Conservation (phyloP, 129 eudicot species). For the Helianthus tuberosus region DNA sequence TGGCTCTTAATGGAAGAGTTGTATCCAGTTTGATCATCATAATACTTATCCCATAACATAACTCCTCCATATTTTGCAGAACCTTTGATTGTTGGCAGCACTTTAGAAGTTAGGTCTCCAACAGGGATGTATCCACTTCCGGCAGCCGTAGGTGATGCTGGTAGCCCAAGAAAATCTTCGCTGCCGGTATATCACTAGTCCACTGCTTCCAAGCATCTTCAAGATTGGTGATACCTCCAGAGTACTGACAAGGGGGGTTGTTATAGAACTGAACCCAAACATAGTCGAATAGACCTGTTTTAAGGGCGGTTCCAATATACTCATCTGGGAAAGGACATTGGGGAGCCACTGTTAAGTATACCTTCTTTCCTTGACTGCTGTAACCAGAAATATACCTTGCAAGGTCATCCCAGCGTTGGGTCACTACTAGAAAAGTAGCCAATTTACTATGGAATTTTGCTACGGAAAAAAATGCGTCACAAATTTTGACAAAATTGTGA, state of each 20-base stretch:
- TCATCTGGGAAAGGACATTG: slow-evolving; percentile 49
- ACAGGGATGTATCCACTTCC: slow-evolving; percentile 37
- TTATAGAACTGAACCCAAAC: slow-evolving; percentile 41
- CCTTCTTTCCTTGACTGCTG: slow-evolving; percentile 27
- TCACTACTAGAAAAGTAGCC: no score
- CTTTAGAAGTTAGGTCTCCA: slow-evolving; percentile 34
- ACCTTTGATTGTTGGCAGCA: slow-evolving; percentile 37
- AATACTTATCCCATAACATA: slow-evolving; percentile 41
- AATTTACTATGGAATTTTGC: no score
- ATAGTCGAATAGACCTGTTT: slow-evolving; percentile 37
- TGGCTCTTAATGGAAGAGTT: slow-evolving; percentile 33
- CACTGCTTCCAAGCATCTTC: slow-evolving; percentile 41
- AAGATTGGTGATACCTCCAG: slow-evolving; percentile 21
- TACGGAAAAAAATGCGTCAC: no score
- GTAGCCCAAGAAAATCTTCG: slow-evolving; percentile 42
- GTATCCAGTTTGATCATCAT: slow-evolving; percentile 39
- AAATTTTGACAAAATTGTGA: no score
- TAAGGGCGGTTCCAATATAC: slow-evolving; percentile 34
- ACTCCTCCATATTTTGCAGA: slow-evolving; percentile 39
- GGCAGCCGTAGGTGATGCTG: slow-evolving; percentile 47
- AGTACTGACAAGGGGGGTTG: slow-evolving; percentile 41
- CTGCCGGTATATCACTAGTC: slow-evolving; percentile 26
- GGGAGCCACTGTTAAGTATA: slow-evolving; percentile 41
- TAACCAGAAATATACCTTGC: slow-evolving; percentile 30
- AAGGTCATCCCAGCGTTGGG: slow-evolving; percentile 38